Percentiles rank a stretch among this genome's conserved stretches.
phyloP scores from a whole-genome alignment of 169 alveolate genomes.

The Perkinsus marinus region DNA sequence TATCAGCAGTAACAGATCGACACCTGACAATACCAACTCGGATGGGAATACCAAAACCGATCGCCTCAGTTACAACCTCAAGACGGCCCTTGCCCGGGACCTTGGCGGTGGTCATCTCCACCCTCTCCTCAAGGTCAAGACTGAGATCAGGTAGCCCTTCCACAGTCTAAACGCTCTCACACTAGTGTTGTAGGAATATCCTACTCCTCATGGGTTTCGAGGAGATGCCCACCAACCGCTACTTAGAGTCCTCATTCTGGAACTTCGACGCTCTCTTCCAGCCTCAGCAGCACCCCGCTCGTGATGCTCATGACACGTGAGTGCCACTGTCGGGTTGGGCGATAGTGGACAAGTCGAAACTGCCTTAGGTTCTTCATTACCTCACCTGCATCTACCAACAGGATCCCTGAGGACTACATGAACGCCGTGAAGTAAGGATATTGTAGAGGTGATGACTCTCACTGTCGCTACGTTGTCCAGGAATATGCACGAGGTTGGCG shows the following conservation, averaged over 20 bases:
- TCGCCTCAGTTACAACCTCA: slow-evolving; percentile 47
- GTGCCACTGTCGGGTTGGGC: neutral
- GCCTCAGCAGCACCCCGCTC: slow-evolving; percentile 99
- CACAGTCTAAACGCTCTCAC: neutral
- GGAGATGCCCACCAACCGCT: slow-evolving; percentile 96
- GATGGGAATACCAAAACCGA: too few species aligned
- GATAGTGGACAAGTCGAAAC: too few species aligned
- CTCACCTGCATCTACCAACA: neutral
- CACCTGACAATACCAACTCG: too few species aligned
- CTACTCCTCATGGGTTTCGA: slow-evolving; percentile 81
- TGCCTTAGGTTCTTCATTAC: neutral
- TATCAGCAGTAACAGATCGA: too few species aligned
- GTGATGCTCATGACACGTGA: slow-evolving; percentile 99
- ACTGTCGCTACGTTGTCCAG: neutral
- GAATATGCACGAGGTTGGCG: slow-evolving; percentile 48
- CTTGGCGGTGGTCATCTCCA: slow-evolving; percentile 69
- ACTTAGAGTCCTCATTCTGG: slow-evolving; percentile 97
- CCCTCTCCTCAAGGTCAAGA: slow-evolving; percentile 69
- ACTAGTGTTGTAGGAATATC: slow-evolving; percentile 21
- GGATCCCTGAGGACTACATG: slow-evolving; percentile 59
- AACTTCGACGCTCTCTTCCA: slow-evolving; percentile 96
- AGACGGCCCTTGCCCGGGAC: slow-evolving; percentile 52
- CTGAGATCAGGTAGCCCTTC: slow-evolving; percentile 54
- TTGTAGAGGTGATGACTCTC: slow-evolving; percentile 14
- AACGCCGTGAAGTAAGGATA: slow-evolving; percentile 77